Evolutionary conservation across 192 early-diverging fungal species (phyloP), one percentile per base, ranked within the genome.

Genomic region (Allomyces arbusculus): DNA sequence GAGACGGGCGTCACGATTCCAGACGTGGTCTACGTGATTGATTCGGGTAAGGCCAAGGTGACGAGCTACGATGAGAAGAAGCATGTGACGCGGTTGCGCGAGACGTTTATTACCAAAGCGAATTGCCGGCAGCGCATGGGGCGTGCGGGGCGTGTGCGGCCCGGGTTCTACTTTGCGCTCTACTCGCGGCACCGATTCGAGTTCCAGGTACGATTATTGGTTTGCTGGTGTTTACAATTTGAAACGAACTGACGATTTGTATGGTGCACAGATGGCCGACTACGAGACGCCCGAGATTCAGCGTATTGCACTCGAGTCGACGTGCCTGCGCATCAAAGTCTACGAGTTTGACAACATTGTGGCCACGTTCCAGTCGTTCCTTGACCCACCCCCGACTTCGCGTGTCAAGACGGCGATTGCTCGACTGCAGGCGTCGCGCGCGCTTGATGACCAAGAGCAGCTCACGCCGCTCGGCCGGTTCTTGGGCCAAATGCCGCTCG

Each of bases 1-100:
- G 89, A 91, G 71, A 91, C 89, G 0, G 84, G 87, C 68, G 86
- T 90, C 65, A 90, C 89, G 6, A 87, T 91, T 25, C 80, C 83
- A 3, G 90, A 91, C 75, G 85, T 89, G 9, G 86, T 86, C 1
- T 80, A 81, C 67, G 87, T 91, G 1, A 80, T 91, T 68, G 90
- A 91, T 68, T 78, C 82, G 0, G 88, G 87, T 12, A 80, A 79
- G 70, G 87, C 86, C 22, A 91, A 88, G 68, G 81, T 85, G 61
- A 74, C 88, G 40, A 75, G 75, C 22, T 80, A 77, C 71, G 81
- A 88, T 64, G 75, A 81, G 63, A 79, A 82, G 65, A 76, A 79
- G 28, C 61, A 79, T 33, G 72, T 87, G 4, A 85, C 83, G 1
- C 72, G 75, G 3, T 63, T 90, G n/a, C 67, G 78, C 23, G 81